phyloP scores from a whole-genome alignment of 2,329 filamentous ascomycete species.

The Neofusicoccum cordaticola region DNA sequence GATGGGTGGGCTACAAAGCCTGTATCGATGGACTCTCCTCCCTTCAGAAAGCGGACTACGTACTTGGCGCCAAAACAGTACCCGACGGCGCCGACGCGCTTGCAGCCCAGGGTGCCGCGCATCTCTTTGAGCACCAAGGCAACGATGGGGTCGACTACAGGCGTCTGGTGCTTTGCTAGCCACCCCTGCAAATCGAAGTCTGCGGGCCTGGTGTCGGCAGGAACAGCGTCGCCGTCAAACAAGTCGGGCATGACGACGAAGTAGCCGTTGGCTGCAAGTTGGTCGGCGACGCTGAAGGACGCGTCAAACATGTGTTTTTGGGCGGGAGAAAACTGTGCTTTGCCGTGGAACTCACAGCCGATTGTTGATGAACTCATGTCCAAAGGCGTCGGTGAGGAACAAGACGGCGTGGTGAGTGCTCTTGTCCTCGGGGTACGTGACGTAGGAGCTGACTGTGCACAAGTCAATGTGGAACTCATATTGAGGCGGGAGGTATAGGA shows the following conservation, averaged over 20 bases:
- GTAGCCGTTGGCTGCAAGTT: constrained; percentile 72
- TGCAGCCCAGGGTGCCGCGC: constrained; percentile 46
- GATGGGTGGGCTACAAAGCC: constrained; percentile 78
- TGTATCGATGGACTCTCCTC: constrained; percentile 58
- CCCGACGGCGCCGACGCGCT: constrained; percentile 44
- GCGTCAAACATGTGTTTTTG: background rate
- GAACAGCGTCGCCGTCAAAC: constrained; percentile 64
- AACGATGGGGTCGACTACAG: constrained; percentile 54
- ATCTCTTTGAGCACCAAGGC: constrained; percentile 48
- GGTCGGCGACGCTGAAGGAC: constrained; percentile 59
- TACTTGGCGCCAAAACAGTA: constrained; percentile 55
- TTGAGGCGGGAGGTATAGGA: background rate
- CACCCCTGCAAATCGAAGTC: constrained; percentile 52
- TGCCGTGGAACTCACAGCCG: constrained; percentile 34
- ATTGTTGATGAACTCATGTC: constrained; percentile 51
- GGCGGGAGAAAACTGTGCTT: background rate
- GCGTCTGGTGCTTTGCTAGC: constrained; percentile 43
- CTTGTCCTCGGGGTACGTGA: constrained; percentile 52
- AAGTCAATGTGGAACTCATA: background rate
- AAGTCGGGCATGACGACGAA: constrained; percentile 66
- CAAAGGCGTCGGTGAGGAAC: constrained; percentile 58
- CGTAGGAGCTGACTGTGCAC: constrained; percentile 53
- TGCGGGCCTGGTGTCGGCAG: constrained; percentile 50
- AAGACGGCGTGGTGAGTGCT: constrained; percentile 55
- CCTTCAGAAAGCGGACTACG: constrained; percentile 60